phyloP scores from a whole-genome alignment of 1,139 yeast species.

The Arxiozyma bovina region DNA sequence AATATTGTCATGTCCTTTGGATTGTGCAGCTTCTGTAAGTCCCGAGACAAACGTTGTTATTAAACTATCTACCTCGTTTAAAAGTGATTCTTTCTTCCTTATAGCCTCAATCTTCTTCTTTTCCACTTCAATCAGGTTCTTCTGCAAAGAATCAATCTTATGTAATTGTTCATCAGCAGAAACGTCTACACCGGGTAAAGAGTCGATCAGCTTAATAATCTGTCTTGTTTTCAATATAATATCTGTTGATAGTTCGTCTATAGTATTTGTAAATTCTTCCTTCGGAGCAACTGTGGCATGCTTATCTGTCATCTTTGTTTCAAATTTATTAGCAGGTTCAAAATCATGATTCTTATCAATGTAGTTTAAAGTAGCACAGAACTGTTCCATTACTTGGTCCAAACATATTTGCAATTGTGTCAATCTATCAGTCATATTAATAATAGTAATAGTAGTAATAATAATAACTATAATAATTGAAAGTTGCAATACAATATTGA shows the following conservation, averaged over 20 bases:
- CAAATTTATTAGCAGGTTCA: slow-evolving; percentile 38
- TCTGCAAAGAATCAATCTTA: slow-evolving; percentile 54
- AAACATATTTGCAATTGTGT: slow-evolving; percentile 88
- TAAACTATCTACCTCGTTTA: slow-evolving; percentile 59
- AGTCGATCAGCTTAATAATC: slow-evolving; percentile 73
- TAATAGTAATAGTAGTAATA: not conserved
- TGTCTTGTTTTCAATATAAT: slow-evolving; percentile 80
- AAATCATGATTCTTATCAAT: slow-evolving; percentile 65
- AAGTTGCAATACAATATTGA: not conserved
- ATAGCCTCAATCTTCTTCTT: slow-evolving; percentile 49
- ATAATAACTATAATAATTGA: slow-evolving; percentile 9
- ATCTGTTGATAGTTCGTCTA: slow-evolving; percentile 72
- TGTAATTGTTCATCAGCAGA: slow-evolving; percentile 65
- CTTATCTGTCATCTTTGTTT: slow-evolving; percentile 47
- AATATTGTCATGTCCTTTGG: not conserved
- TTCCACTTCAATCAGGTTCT: slow-evolving; percentile 56
- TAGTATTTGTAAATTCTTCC: slow-evolving; percentile 48
- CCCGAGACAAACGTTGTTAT: slow-evolving; percentile 36
- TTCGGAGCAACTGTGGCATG: slow-evolving; percentile 35
- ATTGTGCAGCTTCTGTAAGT: slow-evolving; percentile 20
- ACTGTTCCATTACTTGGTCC: slow-evolving; percentile 86
- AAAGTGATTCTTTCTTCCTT: slow-evolving; percentile 54
- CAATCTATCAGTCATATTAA: slow-evolving; percentile 56
- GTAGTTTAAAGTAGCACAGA: slow-evolving; percentile 82
- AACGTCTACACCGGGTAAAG: slow-evolving; percentile 88